Evolutionary conservation across 1,284 basidiomycete species (phyloP), one percentile per base, ranked within the genome.

Genomic region (Ceratorhiza oryzae-sativae): DNA sequence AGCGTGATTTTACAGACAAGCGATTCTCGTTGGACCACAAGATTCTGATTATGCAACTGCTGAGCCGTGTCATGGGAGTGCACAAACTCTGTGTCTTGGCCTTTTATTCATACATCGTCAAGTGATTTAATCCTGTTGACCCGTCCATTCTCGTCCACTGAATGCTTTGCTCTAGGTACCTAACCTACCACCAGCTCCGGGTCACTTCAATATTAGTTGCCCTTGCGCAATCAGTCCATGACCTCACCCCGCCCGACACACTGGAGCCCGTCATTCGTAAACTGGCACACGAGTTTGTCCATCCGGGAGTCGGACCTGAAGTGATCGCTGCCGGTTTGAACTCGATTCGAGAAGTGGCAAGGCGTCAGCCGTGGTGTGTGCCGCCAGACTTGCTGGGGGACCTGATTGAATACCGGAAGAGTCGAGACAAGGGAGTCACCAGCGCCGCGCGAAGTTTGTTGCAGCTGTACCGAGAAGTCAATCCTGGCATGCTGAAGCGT

Each of bases 301-400:
- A 99, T 80, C 97, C 97, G 0, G 97, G 97, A 73, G 97, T 99
- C 3, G 94, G 94, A 2, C 87, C 90, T 74, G 96, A 99, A 80
- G 95, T 99, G 77, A 93, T 98, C 71, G 91, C 96, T 0, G 97
- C 97, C 0, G 97, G 97, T 42, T 84, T 99, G 77, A 99, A 99
- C 79, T 88, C 94, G 23, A 94, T 99, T 56, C 86, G 95, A 45
- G 97, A 99, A 81, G 90, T 99, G 30, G 98, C 94, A 79, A 82
- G 91, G 46, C 82, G 97, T 39, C 97, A 99, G 79, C 95, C 97
- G 4, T 97, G 95, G 94, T 90, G 92, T 68, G 98, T 99, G 92
- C 92, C 94, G 74, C 93, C 95, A 77, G 95, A 97, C 77, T 81
- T 99, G 27, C 84, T 99, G 2, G 90, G 91, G 0, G 97, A 99